These are phyloP conservation scores for Heterobasidion irregulare DNA, from an alignment of 1,284 basidiomycete species.

Conservation along the genomic window DNA sequence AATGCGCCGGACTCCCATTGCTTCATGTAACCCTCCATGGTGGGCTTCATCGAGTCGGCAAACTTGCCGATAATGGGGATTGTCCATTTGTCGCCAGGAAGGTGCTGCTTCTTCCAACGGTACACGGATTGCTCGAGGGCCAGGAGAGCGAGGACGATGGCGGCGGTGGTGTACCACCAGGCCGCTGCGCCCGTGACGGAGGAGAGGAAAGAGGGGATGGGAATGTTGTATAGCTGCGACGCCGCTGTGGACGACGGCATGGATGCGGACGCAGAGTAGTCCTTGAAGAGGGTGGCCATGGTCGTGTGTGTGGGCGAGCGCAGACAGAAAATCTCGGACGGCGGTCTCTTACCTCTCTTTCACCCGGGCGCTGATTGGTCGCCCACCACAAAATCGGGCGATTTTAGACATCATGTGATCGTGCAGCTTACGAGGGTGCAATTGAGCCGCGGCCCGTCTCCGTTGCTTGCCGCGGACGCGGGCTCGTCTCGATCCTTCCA, in stretches of 20 bases:
- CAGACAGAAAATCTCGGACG: background rate
- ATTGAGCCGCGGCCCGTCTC: background rate
- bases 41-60: slow-evolving; percentile 81
- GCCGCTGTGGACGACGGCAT: slow-evolving; percentile 34
- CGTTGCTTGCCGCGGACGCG: background rate
- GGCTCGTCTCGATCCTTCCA: background rate
- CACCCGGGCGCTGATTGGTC: background rate
- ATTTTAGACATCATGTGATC: background rate
- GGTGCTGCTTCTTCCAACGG: slow-evolving; percentile 77
- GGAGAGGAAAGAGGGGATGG: slow-evolving; percentile 35
- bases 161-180: slow-evolving; percentile 61
- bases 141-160: slow-evolving; percentile 58
- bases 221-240: slow-evolving; percentile 33
- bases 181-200: slow-evolving; percentile 28
- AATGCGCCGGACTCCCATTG: slow-evolving; percentile 86
- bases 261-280: slow-evolving; percentile 28
- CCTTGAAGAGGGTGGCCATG: slow-evolving; percentile 15
- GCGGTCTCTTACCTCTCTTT: background rate
- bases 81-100: slow-evolving; percentile 86
- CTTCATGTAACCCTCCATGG: slow-evolving; percentile 82
- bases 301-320: background rate
- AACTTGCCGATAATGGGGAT: slow-evolving; percentile 95
- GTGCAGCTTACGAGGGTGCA: background rate
- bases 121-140: slow-evolving; percentile 80
- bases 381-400: background rate